These are phyloP conservation scores for Sinapis alba DNA, from an alignment of 441 rosid species.

Conservation along the genomic window DNA sequence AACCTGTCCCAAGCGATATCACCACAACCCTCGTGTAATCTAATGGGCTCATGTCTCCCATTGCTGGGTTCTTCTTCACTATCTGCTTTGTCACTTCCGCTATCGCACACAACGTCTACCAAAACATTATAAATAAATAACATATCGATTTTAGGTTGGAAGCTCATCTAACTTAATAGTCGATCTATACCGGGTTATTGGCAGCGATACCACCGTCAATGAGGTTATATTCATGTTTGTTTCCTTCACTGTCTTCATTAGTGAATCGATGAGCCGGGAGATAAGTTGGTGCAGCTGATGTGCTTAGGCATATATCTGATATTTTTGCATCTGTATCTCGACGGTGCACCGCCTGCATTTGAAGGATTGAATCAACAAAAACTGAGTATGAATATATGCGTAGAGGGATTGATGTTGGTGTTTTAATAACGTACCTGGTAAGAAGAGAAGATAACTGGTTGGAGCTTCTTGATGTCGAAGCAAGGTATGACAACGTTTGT, in stretches of 20 bases:
- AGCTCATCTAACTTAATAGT: not conserved
- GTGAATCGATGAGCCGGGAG: conserved; percentile 61
- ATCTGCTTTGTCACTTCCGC: conserved; percentile 53
- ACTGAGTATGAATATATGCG: not conserved
- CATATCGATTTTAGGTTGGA: not conserved
- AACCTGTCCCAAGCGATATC: conserved; percentile 61
- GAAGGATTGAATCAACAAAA: conserved; percentile 8
- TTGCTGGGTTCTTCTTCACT: conserved; percentile 44
- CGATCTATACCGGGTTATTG: conserved; percentile 55
- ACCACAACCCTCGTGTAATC: conserved; percentile 52
- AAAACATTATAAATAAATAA: not conserved
- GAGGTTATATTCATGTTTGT: conserved; percentile 50
- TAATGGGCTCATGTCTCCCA: conserved; percentile 40
- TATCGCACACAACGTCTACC: conserved; percentile 60
- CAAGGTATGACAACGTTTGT: conserved; percentile 79
- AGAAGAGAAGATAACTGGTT: conserved; percentile 75
- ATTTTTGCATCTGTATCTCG: conserved; percentile 44
- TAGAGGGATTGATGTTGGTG: not conserved
- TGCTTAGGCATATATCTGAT: conserved; percentile 61
- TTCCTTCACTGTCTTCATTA: conserved; percentile 45
- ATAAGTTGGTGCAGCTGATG: conserved; percentile 74
- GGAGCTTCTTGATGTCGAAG: conserved; percentile 79
- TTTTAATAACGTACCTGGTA: conserved; percentile 51
- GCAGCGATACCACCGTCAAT: conserved; percentile 76
- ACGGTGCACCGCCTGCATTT: conserved; percentile 39